Evolutionary conservation across 2,329 filamentous ascomycete species (phyloP), one percentile per base, ranked within the genome.

Genomic region (Penicillium thymicola): DNA sequence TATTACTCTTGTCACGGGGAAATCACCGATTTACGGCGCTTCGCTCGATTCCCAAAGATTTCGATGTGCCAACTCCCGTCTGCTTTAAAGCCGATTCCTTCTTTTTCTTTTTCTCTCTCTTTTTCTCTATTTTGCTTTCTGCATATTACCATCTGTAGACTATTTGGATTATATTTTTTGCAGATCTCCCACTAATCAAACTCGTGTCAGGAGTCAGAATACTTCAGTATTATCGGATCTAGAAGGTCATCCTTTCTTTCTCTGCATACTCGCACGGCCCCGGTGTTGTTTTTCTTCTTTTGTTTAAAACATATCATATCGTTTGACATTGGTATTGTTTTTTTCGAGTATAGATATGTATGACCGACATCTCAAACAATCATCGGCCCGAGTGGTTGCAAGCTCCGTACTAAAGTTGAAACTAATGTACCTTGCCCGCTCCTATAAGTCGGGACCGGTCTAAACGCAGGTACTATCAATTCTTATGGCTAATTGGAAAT

Each of bases 1-100:
- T 61, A 60, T 40, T 54, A 55, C 54, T 14, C 5, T 27, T 40
- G 50, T 28, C 28, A 30, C 28, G 27, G 18, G 21, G 5, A 48
- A 54, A 51, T 18, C 44, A 28, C 56, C 59, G 61, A 64, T 65
- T 64, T 61, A 57, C 61, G 63, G 63, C 62, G 57, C 62, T 65
- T 65, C 47, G 38, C 54, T 63, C 56, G 56, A 61, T 60, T 56
- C 37, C 27, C 21, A 43, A 43, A 30, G 18, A 43, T 51, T 40
- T 58, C 0, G 11, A 55, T 44, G 53, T 51, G 51, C 57, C 57
- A 61, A 61, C 51, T 61, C 43, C 59, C 51, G 50, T 55, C 38
- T 43, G 27, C 18, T 55, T 30, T 13, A 51, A 32, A 16, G 37
- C n/a, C 21, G 25, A 49, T 54, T 54, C 48, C 28, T 42, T 27